These are phyloP conservation scores for Phlyctochytrium planicorne DNA, from an alignment of 192 early-diverging fungal species.

Conservation along the genomic window DNA sequence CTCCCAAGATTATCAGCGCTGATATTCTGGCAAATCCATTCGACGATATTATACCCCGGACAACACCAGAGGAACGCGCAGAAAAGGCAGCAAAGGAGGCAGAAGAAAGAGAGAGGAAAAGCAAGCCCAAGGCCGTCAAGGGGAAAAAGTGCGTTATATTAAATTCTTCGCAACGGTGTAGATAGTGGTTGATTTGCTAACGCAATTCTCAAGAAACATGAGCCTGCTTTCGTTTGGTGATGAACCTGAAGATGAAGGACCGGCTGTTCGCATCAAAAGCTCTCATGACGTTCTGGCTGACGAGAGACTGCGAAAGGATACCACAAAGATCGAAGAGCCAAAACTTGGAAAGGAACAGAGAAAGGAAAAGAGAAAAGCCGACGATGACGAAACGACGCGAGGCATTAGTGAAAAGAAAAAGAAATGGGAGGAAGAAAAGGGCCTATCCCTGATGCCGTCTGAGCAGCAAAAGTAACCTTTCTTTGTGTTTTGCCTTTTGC, in stretches of 20 bases:
- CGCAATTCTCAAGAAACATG: constrained; percentile 63
- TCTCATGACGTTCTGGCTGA: constrained; percentile 74
- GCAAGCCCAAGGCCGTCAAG: constrained; percentile 40
- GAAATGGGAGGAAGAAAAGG: too few relatives aligned
- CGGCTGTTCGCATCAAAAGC: constrained; percentile 58
- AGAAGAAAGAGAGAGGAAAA: constrained; percentile 32
- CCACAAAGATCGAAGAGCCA: constrained; percentile 34
- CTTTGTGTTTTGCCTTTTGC: too few relatives aligned
- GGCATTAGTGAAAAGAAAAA: too few relatives aligned
- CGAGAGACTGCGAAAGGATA: constrained; percentile 28
- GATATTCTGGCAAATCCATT: constrained; percentile 86
- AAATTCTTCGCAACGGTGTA: too few relatives aligned
- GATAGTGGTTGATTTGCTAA: too few relatives aligned
- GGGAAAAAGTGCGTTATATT: constrained; percentile 57
- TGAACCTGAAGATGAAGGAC: constrained; percentile 64
- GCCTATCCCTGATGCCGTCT: too few relatives aligned
- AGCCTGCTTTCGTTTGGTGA: constrained; percentile 88
- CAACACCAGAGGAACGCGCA: constrained; percentile 46
- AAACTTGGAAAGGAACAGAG: constrained; percentile 45
- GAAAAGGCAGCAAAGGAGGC: constrained; percentile 16
- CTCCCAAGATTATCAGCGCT: constrained; percentile 60
- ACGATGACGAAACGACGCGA: constrained; percentile 22
- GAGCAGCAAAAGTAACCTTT: too few relatives aligned
- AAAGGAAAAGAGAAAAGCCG: constrained; percentile 10
- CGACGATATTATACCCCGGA: constrained; percentile 83